Evolutionary conservation across 176 grass and related monocot species (phyloP).

Genomic region (Triticum urartu): DNA sequence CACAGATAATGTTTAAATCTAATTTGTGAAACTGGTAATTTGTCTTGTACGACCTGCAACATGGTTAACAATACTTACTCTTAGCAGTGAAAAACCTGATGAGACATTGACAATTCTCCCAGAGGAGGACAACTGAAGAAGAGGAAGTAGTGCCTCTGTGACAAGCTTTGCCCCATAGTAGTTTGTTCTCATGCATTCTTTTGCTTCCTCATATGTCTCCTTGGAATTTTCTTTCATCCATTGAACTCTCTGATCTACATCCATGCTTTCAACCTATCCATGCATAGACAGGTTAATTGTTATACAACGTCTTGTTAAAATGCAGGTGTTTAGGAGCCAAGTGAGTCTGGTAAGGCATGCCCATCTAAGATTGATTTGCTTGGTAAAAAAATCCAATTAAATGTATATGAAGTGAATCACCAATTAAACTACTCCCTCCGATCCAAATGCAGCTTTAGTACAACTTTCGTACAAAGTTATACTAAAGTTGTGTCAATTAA

Average conservation of each 20-base stretch:
- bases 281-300: background rate
- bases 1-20: background rate
- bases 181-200: constrained; percentile 57
- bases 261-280: constrained; percentile 27
- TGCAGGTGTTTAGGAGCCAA: background rate
- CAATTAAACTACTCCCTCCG: background rate
- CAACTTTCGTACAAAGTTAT: too few relatives aligned
- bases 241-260: constrained; percentile 41
- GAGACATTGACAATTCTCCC: constrained; percentile 64
- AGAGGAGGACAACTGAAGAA: constrained; percentile 49
- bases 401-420: background rate
- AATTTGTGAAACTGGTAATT: background rate
- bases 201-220: constrained; percentile 50
- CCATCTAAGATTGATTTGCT: background rate
- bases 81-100: constrained; percentile 38
- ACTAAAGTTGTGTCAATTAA: too few relatives aligned
- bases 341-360: background rate
- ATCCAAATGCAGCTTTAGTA: too few relatives aligned
- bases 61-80: constrained; percentile 39
- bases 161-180: constrained; percentile 56
- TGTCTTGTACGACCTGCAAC: background rate
- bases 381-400: background rate
- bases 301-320: background rate
- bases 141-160: constrained; percentile 57
- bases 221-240: constrained; percentile 51